phyloP scores from a whole-genome alignment of 768 basidiomycete species.

The Rhizopogon sp. region DNA sequence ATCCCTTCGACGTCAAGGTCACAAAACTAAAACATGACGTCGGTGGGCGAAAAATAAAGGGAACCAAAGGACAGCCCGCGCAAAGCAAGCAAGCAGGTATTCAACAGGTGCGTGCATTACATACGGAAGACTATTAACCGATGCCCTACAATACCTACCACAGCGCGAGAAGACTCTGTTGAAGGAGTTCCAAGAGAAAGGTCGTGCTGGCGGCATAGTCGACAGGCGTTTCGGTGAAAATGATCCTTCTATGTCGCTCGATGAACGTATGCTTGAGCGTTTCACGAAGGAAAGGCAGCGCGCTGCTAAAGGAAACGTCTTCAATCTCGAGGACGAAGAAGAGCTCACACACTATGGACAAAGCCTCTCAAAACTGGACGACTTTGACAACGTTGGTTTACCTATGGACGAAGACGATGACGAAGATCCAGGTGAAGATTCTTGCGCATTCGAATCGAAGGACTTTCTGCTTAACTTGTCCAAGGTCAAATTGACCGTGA shows the following conservation, averaged over 20 bases:
- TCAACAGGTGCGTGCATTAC: slow-evolving; percentile 59
- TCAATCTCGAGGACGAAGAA: slow-evolving; percentile 90
- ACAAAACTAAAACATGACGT: slow-evolving; percentile 92
- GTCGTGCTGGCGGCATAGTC: slow-evolving; percentile 81
- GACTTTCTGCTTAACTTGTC: slow-evolving; percentile 1
- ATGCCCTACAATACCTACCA: slow-evolving; percentile 3
- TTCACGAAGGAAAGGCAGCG: slow-evolving; percentile 90
- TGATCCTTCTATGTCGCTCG: slow-evolving; percentile 85
- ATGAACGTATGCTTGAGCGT: slow-evolving; percentile 95
- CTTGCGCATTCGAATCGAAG: not conserved
- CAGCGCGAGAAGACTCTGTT: slow-evolving; percentile 85
- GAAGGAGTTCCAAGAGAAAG: slow-evolving; percentile 81
- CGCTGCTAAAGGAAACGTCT: slow-evolving; percentile 65
- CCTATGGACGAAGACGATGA: slow-evolving; percentile 49
- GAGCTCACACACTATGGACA: slow-evolving; percentile 91
- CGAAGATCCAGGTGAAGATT: slow-evolving; percentile 37
- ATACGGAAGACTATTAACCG: no score
- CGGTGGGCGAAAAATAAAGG: slow-evolving; percentile 83
- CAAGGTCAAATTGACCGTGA: slow-evolving; percentile 65
- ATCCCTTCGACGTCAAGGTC: slow-evolving; percentile 92
- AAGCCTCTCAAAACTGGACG: slow-evolving; percentile 78
- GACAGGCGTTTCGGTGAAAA: slow-evolving; percentile 97
- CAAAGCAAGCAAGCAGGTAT: slow-evolving; percentile 88
- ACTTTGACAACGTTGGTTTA: slow-evolving; percentile 67
- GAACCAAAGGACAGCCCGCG: slow-evolving; percentile 76